Evolutionary conservation across 192 early-diverging fungal species (phyloP).

Genomic region (Mortierella antarctica): DNA sequence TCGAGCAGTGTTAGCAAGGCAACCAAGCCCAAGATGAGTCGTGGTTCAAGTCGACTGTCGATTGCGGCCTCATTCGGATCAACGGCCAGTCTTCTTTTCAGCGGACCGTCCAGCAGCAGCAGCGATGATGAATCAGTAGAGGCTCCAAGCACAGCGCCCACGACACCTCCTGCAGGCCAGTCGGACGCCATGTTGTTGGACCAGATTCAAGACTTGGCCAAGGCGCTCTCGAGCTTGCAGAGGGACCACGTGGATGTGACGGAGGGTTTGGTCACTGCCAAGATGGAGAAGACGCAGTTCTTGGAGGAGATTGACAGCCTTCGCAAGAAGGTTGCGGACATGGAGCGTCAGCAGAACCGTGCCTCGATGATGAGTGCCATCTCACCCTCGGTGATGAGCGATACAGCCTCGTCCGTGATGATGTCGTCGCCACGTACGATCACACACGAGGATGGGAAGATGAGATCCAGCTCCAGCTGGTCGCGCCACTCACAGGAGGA

Average conservation of each 20-base stretch:
- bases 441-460: slow-evolving; percentile 40
- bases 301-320: slow-evolving; percentile 65
- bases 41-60: slow-evolving; percentile 32
- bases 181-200: slow-evolving; percentile 67
- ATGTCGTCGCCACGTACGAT: slow-evolving; percentile 43
- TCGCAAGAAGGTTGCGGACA: slow-evolving; percentile 54
- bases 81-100: slow-evolving; percentile 22
- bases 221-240: slow-evolving; percentile 70
- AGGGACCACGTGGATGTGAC: slow-evolving; percentile 75
- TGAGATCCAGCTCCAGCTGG: slow-evolving; percentile 34
- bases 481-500: slow-evolving; percentile 47
- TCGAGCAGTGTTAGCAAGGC: neutral
- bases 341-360: slow-evolving; percentile 63
- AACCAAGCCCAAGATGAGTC: slow-evolving; percentile 19
- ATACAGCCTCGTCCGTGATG: slow-evolving; percentile 15
- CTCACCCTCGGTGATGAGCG: slow-evolving; percentile 42
- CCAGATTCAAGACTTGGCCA: slow-evolving; percentile 72
- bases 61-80: slow-evolving; percentile 48
- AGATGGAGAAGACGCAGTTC: slow-evolving; percentile 63
- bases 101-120: slow-evolving; percentile 4
- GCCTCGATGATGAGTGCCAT: slow-evolving; percentile 53
- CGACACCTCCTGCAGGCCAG: slow-evolving; percentile 26
- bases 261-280: slow-evolving; percentile 66
- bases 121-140: slow-evolving; percentile 21
- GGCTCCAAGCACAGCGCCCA: slow-evolving; percentile 8